These are phyloP conservation scores for Amanita pseudoporphyria DNA, from an alignment of 768 basidiomycete genomes.

Conservation along the genomic window DNA sequence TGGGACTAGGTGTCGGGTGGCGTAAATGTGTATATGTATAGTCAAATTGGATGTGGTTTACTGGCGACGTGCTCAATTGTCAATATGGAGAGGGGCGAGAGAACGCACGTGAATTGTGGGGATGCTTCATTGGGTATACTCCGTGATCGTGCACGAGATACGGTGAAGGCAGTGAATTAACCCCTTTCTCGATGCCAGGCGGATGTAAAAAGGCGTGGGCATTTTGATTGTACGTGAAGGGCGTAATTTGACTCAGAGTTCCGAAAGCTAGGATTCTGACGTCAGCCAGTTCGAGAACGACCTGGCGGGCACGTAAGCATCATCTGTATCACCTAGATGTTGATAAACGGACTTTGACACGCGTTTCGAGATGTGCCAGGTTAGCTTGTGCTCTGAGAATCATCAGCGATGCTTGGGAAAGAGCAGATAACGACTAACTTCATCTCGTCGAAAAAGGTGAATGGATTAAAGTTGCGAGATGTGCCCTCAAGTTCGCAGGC, in stretches of 20 bases:
- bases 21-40: slow-evolving; percentile 33
- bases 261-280: slow-evolving; percentile 68
- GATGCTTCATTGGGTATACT: slow-evolving; percentile 29
- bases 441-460: slow-evolving; percentile 61
- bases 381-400: slow-evolving; percentile 54
- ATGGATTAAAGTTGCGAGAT: slow-evolving; percentile 60
- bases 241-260: slow-evolving; percentile 46
- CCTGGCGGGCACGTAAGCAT: slow-evolving; percentile 24
- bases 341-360: slow-evolving; percentile 42
- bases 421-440: slow-evolving; percentile 38
- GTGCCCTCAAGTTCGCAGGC: slow-evolving; percentile 62
- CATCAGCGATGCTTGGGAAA: background rate
- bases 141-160: slow-evolving; percentile 30
- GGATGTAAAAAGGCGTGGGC: slow-evolving; percentile 64
- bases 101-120: slow-evolving; percentile 22
- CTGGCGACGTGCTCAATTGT: slow-evolving; percentile 9
- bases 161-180: background rate
- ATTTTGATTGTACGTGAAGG: slow-evolving; percentile 52
- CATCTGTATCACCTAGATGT: background rate
- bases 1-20: slow-evolving; percentile 46
- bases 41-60: slow-evolving; percentile 21
- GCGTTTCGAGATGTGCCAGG: slow-evolving; percentile 56
- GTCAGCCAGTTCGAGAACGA: slow-evolving; percentile 61
- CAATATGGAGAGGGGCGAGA: slow-evolving; percentile 3
- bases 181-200: slow-evolving; percentile 41